Evolutionary conservation across 352 stramenopile species (phyloP), one percentile per base, ranked within the genome.

Genomic region (Globisporangium radiosum): DNA sequence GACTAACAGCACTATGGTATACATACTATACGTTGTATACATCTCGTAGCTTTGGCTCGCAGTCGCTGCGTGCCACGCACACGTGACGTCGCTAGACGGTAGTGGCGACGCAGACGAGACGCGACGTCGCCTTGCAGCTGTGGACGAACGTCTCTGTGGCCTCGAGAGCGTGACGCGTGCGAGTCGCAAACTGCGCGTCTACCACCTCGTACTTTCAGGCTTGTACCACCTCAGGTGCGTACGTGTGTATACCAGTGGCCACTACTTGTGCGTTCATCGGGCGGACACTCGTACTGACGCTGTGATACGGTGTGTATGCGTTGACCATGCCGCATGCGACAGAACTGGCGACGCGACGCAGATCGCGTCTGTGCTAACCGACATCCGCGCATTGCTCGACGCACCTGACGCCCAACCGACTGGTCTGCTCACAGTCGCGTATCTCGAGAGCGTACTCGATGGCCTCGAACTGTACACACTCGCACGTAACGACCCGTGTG

Each of bases 361-460:
- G 58, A 62, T 91, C 37, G 38, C 47, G 1, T 52, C 66, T 6
- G 54, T 86, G 8, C 63, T 91, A 8, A 62, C 82, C 4, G 64
- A 84, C 47, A 73, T 82, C 19, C 58, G 78, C 19, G 17, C 39
- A 5, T 42, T 75, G 64, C 51, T 43, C 51, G 48, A 57, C 17
- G 19, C 36, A 44, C n/a, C 50, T 3, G 47, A 68, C 13, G 36
- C 14, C 7, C 60, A 65, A 48, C 52, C 8, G 47, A 19, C 7
- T 7, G 40, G 40, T 2, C 55, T 52, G 14, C 38, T 71, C 36
- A 75, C 74, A 54, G 72, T 76, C 47, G 25, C 66, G 7, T 86
- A 87, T 38, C 36, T 89, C 48, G 69, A 69, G 33, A 87, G 65
- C 44, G 72, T 92, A 17, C n/a, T 88, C 17, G 72, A 87, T 56